Base-by-base conservation (phyloP, 805 yeast genomes). In the Schwanniomyces sp. region DNA sequence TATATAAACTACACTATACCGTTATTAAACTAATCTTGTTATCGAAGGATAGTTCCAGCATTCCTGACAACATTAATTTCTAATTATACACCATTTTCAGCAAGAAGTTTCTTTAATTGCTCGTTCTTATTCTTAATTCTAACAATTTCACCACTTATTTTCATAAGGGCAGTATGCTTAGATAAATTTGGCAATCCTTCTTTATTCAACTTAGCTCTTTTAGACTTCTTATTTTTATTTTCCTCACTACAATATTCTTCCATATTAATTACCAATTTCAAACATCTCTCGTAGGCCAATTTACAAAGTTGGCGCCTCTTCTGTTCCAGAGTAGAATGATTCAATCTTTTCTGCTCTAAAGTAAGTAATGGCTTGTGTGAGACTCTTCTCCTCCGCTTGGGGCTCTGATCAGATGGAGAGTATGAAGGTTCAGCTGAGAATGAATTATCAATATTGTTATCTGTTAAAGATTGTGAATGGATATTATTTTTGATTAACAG, bases 161-260 rank as follows among this genome's bases (percentile, higher is more conserved):
- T 65, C 44, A 64, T 59, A 55, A 73, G 67, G 2, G 78, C 76
- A 46, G 69, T 64, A 56, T 70, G 76, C 55, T 73, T 73, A 18
- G 72, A 67, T 50, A 73, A 64, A 54, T 73, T 73, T 17, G 78
- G 78, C 54, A 73, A 67, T 8, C 78, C 78, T 34, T 71, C 75
- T 56, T 72, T 73, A 47, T 63, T 70, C 42, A 71, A 58, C 48
- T 69, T 70, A 40, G 68, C 67, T 46, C 76, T 56, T 51, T 70
- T 72, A 12, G 66, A 57, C 53, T 67, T 66, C 45, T 66, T 63
- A 41, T 55, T 51, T 18, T 63, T 64, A 8, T 55, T 40, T 28
- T 61, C 64, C 37, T 66, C 61, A 39, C 64, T 63, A 48, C 60
- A 60, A 52, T 63, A 73, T 18, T 70, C 74, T 24, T 72, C 74